Base-by-base conservation (phyloP, 257 asterid genomes). In the Striga asiatica region DNA sequence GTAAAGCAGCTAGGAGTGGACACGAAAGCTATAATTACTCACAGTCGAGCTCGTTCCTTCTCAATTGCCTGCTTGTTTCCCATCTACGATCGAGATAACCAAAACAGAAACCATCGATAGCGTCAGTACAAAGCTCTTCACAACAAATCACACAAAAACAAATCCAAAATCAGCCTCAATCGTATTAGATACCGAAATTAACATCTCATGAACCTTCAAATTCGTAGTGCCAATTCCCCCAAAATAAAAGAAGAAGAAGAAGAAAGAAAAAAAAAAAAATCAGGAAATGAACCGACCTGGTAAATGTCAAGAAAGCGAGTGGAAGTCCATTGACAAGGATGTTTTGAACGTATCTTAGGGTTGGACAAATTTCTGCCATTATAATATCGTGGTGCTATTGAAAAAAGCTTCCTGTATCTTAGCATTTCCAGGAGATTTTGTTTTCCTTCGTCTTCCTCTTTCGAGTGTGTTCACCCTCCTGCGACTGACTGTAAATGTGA, bases 1-100 rank as follows among this genome's bases (percentile, higher is more conserved):
- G n/a, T 43, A 22, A 2, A 34, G n/a, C 34, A 51, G 56, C n/a
- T n/a, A n/a, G n/a, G n/a, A n/a, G n/a, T n/a, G n/a, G n/a, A n/a
- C n/a, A n/a, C n/a, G n/a, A n/a, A n/a, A n/a, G n/a, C n/a, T n/a
- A n/a, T n/a, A 54, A 38, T 47, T 58, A 77, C 95, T 82, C 80
- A 92, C 99, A 92, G 73, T 72, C 97, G 74, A 63, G 83, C 93
- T 50, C 94, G 89, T 70, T 81, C 94, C 62, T 71, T 78, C 83
- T 75, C 85, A 41, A 82, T 71, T 6, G 85, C 95, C 59, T 71
- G 73, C 83, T 88, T 81, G 72, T 66, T 80, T 47, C 78, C 89
- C 50, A 87, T 29, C 98, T 91, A 75, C 38, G 54, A 64, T 45
- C 61, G 66, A 58, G 58, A 20, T 5, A 68, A 62, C 59, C 62